Percentiles rank a stretch among this genome's conserved stretches.
Conservation (phyloP, 805 yeast genomes). For the Starmerella kuoi region DNA sequence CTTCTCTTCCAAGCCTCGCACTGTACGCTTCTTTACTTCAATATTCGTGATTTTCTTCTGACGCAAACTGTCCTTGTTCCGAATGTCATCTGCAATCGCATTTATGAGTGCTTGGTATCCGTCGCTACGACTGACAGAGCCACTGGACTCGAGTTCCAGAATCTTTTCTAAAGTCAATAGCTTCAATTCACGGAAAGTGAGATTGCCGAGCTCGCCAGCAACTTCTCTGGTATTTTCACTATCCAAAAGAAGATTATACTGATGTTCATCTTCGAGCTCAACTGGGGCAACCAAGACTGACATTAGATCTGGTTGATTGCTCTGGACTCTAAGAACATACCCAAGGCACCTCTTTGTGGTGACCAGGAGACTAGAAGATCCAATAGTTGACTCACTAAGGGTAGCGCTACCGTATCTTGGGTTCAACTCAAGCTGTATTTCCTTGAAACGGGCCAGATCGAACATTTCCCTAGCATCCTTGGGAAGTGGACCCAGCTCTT, state of each 20-base stretch:
- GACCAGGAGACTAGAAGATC: constrained; percentile 24
- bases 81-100: constrained; percentile 71
- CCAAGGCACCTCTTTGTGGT: constrained; percentile 64
- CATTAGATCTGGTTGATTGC: constrained; percentile 45
- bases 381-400: constrained; percentile 21
- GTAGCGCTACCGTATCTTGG: constrained; percentile 36
- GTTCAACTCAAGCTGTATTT: constrained; percentile 46
- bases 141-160: constrained; percentile 59
- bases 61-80: constrained; percentile 42
- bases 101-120: constrained; percentile 70
- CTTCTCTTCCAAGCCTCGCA: constrained; percentile 36
- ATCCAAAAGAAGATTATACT: constrained; percentile 19
- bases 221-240: constrained; percentile 15
- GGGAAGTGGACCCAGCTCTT: constrained; percentile 34
- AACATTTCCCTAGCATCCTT: constrained; percentile 36
- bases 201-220: constrained; percentile 23
- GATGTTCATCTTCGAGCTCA: constrained; percentile 50
- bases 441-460: constrained; percentile 42
- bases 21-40: constrained; percentile 34
- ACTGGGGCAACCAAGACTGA: constrained; percentile 61
- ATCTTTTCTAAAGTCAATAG: constrained; percentile 61
- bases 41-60: constrained; percentile 38
- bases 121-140: constrained; percentile 50
- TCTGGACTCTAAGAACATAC: constrained; percentile 74
- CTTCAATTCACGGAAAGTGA: constrained; percentile 62